Evolutionary conservation across 2,329 filamentous ascomycete genomes (phyloP), one percentile per base, ranked within the genome.

Genomic region (Apiospora pterosperma): DNA sequence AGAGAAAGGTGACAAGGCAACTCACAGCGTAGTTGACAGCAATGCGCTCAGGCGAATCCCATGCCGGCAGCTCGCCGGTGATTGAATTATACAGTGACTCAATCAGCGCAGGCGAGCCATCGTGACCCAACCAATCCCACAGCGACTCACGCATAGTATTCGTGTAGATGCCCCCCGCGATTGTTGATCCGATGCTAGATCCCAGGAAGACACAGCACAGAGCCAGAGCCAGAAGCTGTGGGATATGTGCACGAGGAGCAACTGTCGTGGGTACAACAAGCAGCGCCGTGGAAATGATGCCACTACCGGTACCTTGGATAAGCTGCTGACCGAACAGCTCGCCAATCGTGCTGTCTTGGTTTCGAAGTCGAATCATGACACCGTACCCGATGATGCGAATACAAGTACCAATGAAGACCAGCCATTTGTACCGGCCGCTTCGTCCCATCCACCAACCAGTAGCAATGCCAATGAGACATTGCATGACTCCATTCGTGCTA

Each of bases 161-260:
- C 0, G 82, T 84, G 67, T 84, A 85, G 16, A 85, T 84, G 7
- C 78, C 81, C 5, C 82, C 82, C 2, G 82, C 81, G 59, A 83
- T 77, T 48, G 77, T 76, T 7, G 76, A 72, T 1, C 78, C 77
- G 31, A 80, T 70, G 39, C 74, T 76, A 16, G 71, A 66, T 3
- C 79, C 78, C 5, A 85, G 67, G 63, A 80, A 82, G 10, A 77
- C 74, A 48, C 76, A 77, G 14, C 79, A 74, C 31, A 84, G 71
- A 16, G 82, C 74, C 58, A 85, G 67, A 1, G 81, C 79, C 0
- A 81, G 83, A 14, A 82, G 76, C 68, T 83, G 81, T 0, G 82
- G 78, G 62, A 84, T 73, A 67, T 85, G 77, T 0, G 74, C 70
- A 66, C 82, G 79, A 0, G 80, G 75, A 2, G 84, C 80, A 0